A percentile compares a stretch with the other conserved stretches of the same genome.
These are phyloP conservation scores for Wickerhamiella allomyrinae DNA, from an alignment of 805 yeast genomes.

Conservation along the genomic window DNA sequence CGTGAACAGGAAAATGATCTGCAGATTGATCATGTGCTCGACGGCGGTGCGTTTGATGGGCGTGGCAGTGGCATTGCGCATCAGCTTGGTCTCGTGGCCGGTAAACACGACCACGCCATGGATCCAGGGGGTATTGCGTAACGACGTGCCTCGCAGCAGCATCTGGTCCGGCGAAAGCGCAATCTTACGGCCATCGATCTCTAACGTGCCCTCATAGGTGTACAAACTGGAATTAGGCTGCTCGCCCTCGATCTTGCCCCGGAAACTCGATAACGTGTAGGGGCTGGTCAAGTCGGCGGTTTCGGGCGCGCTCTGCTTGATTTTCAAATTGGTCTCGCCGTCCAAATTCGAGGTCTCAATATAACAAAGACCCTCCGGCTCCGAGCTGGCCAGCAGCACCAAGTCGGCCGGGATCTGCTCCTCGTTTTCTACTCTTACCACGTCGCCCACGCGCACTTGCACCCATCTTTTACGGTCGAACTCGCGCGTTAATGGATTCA, in stretches of 20 bases:
- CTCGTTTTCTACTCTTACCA: constrained; percentile 69
- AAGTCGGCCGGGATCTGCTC: constrained; percentile 93
- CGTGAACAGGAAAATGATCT: constrained; percentile 75
- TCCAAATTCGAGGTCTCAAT: constrained; percentile 95
- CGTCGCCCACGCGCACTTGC: constrained; percentile 79
- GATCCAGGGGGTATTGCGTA: constrained; percentile 90
- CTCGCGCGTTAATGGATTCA: constrained; percentile 40
- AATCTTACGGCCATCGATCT: constrained; percentile 29
- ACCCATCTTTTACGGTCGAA: constrained; percentile 69
- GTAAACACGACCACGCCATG: constrained; percentile 89
- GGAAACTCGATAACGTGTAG: constrained; percentile 34
- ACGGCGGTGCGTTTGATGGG: constrained; percentile 96
- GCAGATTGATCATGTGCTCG: constrained; percentile 85
- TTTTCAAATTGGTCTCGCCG: constrained; percentile 94
- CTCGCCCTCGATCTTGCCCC: constrained; percentile 62
- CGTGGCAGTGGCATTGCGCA: constrained; percentile 98
- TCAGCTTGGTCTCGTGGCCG: constrained; percentile 94
- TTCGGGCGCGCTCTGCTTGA: constrained; percentile 74
- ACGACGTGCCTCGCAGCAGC: constrained; percentile 85
- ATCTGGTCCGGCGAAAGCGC: constrained; percentile 84
- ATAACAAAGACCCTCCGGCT: constrained; percentile 95
- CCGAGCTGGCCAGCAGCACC: constrained; percentile 74
- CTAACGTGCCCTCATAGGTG: constrained; percentile 83
- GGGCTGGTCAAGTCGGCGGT: constrained; percentile 58
- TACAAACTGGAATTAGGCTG: constrained; percentile 88